Base-by-base conservation (phyloP, 768 basidiomycete species). In the Pseudohyphozyma bogoriensis region DNA sequence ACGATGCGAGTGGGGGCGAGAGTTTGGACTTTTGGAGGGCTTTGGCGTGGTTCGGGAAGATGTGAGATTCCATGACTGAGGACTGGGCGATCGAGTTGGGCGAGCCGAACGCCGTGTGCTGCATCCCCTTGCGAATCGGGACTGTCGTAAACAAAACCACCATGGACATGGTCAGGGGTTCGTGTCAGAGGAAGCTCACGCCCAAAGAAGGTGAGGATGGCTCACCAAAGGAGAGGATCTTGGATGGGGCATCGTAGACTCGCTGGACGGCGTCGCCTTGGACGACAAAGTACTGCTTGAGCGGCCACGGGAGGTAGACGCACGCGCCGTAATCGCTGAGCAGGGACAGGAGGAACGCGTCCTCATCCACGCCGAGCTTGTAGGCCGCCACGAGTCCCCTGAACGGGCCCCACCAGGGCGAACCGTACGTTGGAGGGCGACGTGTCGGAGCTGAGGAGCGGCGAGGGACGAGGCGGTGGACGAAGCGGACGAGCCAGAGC, bases 221-320 rank as follows among this genome's bases (percentile, higher is more conserved):
- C n/a, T n/a, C n/a, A n/a, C n/a, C 65, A 28, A 68, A 68, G 32
- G 45, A 44, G 13, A 68, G 51, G 0, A 40, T 37, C n/a, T 24
- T 39, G 22, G 20, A 29, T 2, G 61, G 44, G 0, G 59, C 59
- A 7, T 20, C n/a, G 44, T 68, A 68, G 12, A 63, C 51, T 5
- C 50, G 39, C 8, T 49, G 18, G 22, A 68, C 58, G 4, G 51
- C 42, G n/a, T 49, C 29, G 15, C 36, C 39, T 3, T 45, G 40
- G 6, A 58, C n/a, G 1, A 68, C 55, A 22, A 68, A 39, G 37
- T 63, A 60, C 39, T 63, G 59, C 12, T 22, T 2, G n/a, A 68
- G 20, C 20, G 67, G 67, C 56, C 60, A 68, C 6, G 67, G 64
- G 13, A 68, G n/a, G 33, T 56, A 60, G 6, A 63, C 58, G 35